A percentile compares a stretch with the other conserved stretches of the same genome.
These are phyloP conservation scores for Aspergillus panamensis DNA, from an alignment of 495 filamentous ascomycete genomes.

Conservation along the genomic window DNA sequence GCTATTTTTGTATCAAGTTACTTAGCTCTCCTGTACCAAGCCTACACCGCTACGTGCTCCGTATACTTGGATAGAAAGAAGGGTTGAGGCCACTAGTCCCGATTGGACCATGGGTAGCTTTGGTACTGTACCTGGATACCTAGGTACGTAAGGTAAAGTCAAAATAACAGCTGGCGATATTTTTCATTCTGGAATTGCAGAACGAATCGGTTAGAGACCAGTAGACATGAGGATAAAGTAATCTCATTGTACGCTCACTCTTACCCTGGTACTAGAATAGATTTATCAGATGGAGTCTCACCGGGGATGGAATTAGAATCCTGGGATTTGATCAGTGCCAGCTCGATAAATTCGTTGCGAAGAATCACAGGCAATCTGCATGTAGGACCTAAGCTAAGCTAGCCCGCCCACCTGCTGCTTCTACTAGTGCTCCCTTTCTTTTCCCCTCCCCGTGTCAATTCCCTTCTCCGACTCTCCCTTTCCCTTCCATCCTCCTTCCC, in stretches of 20 bases:
- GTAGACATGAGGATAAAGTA: too few species aligned
- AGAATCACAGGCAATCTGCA: slow-evolving; percentile 4
- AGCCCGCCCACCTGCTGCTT: too few species aligned
- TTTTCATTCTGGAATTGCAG: too few species aligned
- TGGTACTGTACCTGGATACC: background rate
- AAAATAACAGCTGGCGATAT: background rate
- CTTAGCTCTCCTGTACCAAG: background rate
- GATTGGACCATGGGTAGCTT: slow-evolving; percentile 2
- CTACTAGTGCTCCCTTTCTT: slow-evolving; percentile 25
- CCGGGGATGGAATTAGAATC: background rate
- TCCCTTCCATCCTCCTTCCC: slow-evolving; percentile 4
- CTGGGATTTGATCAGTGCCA: background rate
- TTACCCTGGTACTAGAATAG: too few species aligned
- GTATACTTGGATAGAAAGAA: background rate
- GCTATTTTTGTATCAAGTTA: too few species aligned
- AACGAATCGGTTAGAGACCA: too few species aligned
- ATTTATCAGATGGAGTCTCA: background rate
- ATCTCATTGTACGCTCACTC: too few species aligned
- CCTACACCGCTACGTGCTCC: background rate
- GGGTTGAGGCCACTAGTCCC: slow-evolving; percentile 3
- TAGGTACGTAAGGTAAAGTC: background rate
- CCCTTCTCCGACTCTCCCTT: slow-evolving; percentile 19
- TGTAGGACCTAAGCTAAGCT: slow-evolving; percentile 1
- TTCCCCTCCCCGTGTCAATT: slow-evolving; percentile 16
- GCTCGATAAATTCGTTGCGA: background rate